phyloP scores from a whole-genome alignment of 1,284 basidiomycete genomes.

The Cutaneotrichosporon cyanovorans region DNA sequence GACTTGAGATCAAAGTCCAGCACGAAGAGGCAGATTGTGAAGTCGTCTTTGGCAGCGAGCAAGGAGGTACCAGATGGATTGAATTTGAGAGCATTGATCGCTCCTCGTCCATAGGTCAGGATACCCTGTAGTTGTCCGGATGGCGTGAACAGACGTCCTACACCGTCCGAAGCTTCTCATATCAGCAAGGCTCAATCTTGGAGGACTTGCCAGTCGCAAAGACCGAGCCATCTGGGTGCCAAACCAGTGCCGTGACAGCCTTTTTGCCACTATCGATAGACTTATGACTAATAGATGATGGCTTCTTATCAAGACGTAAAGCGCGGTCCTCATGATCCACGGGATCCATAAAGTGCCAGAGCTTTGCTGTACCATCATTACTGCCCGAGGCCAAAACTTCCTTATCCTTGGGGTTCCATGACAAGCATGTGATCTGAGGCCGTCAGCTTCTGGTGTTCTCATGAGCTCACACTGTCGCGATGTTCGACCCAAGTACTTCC shows the following conservation, averaged over 20 bases:
- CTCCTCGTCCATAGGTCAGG: constrained; percentile 35
- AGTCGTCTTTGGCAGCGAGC: constrained; percentile 32
- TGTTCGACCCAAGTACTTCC: constrained; percentile 24
- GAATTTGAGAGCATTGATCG: constrained; percentile 37
- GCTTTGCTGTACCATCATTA: constrained; percentile 29
- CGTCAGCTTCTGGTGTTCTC: not conserved
- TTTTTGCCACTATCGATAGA: constrained; percentile 36
- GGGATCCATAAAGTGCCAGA: constrained; percentile 34
- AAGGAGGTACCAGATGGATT: constrained; percentile 33
- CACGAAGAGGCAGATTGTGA: constrained; percentile 21
- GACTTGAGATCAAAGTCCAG: constrained; percentile 18
- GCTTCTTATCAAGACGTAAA: constrained; percentile 16
- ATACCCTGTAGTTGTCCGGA: constrained; percentile 38
- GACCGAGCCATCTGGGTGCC: constrained; percentile 41
- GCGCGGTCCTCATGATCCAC: constrained; percentile 1
- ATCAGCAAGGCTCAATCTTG: not conserved
- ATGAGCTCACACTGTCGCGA: constrained; percentile 27
- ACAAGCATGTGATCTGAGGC: constrained; percentile 29
- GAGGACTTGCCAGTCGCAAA: constrained; percentile 29
- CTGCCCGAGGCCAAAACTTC: constrained; percentile 33
- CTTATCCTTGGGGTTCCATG: constrained; percentile 38
- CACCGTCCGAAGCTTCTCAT: constrained; percentile 24
- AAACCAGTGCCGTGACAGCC: constrained; percentile 28
- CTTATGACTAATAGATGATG: constrained; percentile 28
- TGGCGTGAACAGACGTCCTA: constrained; percentile 38